Percentiles rank a stretch among this genome's conserved stretches.
phyloP scores from a whole-genome alignment of 73 alveolate species.

The Stentor coeruleus region DNA sequence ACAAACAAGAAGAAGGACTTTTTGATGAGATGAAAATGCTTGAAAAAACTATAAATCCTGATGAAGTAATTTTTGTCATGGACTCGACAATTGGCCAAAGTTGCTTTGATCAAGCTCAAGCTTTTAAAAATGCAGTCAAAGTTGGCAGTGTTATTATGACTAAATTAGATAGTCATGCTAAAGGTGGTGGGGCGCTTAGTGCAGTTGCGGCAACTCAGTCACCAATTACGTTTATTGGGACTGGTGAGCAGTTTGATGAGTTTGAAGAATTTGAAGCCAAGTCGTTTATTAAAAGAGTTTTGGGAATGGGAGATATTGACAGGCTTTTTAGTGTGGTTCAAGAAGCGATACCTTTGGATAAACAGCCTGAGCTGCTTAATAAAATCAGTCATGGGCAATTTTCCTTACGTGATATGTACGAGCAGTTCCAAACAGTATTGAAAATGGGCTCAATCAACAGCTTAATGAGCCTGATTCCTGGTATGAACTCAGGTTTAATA shows the following conservation, averaged over 20 bases:
- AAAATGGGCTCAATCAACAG: constrained; percentile 75
- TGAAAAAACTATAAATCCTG: constrained; percentile 92
- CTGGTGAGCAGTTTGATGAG: constrained; percentile 98
- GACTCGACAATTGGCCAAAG: constrained; percentile 65
- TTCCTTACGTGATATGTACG: constrained; percentile 87
- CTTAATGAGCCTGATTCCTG: constrained; percentile 98
- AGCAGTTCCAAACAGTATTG: constrained; percentile 89
- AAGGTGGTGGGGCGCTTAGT: constrained; percentile 99
- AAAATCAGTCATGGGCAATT: constrained; percentile 94
- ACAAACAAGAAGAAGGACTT: constrained; percentile 96
- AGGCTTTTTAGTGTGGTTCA: constrained; percentile 68
- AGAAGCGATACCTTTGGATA: constrained; percentile 90
- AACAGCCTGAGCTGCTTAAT: constrained; percentile 89
- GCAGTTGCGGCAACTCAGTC: constrained; percentile 97
- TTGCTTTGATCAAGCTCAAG: constrained; percentile 75
- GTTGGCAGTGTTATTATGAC: constrained; percentile 98
- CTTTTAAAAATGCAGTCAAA: constrained; percentile 95
- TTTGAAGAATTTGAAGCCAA: constrained; percentile 94
- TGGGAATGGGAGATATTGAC: constrained; percentile 90
- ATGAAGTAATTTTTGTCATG: constrained; percentile 95
- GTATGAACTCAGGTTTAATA: constrained; percentile 78
- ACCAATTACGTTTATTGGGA: constrained; percentile 97
- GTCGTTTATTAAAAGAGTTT: constrained; percentile 90
- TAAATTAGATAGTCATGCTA: constrained; percentile 99
- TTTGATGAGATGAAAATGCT: constrained; percentile 99